A percentile compares a stretch with the other conserved stretches of the same genome.
Evolutionary conservation across 176 grass and related monocot species (phyloP).

Genomic region (Raddia guianensis): DNA sequence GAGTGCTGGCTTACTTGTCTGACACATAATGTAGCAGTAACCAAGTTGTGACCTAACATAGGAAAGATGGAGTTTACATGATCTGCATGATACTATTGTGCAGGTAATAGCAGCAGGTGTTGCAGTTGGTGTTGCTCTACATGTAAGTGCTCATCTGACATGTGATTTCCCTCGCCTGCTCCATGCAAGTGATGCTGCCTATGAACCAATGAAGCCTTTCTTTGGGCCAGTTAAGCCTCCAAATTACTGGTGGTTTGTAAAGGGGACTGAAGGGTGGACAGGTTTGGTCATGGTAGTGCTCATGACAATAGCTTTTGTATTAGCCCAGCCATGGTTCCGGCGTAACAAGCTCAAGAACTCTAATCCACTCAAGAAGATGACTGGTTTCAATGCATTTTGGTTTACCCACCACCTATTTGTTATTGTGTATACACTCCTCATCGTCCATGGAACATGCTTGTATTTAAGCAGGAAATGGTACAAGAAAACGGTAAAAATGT

Average conservation of each 20-base stretch:
- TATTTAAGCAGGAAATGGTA: conserved; percentile 87
- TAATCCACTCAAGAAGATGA: conserved; percentile 78
- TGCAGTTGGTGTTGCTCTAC: conserved; percentile 68
- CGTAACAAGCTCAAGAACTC: conserved; percentile 67
- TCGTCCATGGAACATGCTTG: conserved; percentile 71
- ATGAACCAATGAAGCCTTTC: conserved; percentile 79
- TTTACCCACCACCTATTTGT: conserved; percentile 91
- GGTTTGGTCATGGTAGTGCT: conserved; percentile 77
- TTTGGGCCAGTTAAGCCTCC: conserved; percentile 66
- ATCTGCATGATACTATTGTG: conserved; percentile 13
- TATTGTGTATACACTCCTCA: conserved; percentile 75
- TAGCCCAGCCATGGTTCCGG: conserved; percentile 91
- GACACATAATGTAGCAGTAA: neutral
- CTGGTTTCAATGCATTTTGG: conserved; percentile 97
- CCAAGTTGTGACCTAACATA: neutral
- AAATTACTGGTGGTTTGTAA: conserved; percentile 98
- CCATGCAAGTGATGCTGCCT: conserved; percentile 59
- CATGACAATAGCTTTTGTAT: conserved; percentile 75
- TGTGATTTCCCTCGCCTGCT: conserved; percentile 91
- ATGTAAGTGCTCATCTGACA: conserved; percentile 77
- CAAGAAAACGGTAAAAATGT: conserved; percentile 78
- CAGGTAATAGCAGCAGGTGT: conserved; percentile 91
- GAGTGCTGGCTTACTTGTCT: neutral
- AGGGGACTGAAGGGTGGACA: conserved; percentile 94
- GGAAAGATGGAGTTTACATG: conserved; percentile 26